Percentiles rank a stretch among this genome's conserved stretches.
These are phyloP conservation scores for Plantago coronopus DNA, from an alignment of 305 asterid genomes.

Conservation along the genomic window DNA sequence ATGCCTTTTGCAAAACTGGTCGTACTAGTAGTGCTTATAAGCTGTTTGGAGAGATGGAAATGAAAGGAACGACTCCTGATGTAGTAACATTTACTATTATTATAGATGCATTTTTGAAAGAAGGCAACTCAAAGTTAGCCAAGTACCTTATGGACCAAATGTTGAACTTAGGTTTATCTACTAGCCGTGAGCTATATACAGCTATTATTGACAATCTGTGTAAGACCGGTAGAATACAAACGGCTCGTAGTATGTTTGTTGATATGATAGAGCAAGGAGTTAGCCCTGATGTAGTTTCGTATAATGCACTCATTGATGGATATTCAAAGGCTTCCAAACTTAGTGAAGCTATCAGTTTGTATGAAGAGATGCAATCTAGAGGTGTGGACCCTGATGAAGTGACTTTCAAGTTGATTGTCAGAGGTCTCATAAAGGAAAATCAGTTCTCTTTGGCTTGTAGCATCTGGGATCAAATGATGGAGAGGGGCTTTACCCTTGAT, in stretches of 20 bases:
- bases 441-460: constrained; percentile 64
- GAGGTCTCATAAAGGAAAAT: constrained; percentile 72
- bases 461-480: constrained; percentile 95
- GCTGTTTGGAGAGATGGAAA: constrained; percentile 68
- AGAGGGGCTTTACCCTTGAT: constrained; percentile 84
- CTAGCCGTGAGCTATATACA: constrained; percentile 66
- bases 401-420: constrained; percentile 66
- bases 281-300: constrained; percentile 67
- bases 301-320: constrained; percentile 75
- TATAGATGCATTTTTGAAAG: constrained; percentile 64
- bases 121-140: constrained; percentile 49
- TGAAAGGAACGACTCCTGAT: constrained; percentile 72
- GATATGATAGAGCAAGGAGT: constrained; percentile 67
- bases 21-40: constrained; percentile 50
- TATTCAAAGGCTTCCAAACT: constrained; percentile 59
- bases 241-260: constrained; percentile 53
- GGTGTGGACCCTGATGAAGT: constrained; percentile 67
- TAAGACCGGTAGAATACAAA: constrained; percentile 49
- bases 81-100: constrained; percentile 74
- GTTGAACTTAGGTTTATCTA: constrained; percentile 49
- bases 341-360: constrained; percentile 64
- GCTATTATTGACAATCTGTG: constrained; percentile 64
- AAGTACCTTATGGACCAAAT: constrained; percentile 68
- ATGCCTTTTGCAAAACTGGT: constrained; percentile 58
- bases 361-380: constrained; percentile 61